Conservation (phyloP, 768 basidiomycete species). For the Cantharellus anzutake region DNA sequence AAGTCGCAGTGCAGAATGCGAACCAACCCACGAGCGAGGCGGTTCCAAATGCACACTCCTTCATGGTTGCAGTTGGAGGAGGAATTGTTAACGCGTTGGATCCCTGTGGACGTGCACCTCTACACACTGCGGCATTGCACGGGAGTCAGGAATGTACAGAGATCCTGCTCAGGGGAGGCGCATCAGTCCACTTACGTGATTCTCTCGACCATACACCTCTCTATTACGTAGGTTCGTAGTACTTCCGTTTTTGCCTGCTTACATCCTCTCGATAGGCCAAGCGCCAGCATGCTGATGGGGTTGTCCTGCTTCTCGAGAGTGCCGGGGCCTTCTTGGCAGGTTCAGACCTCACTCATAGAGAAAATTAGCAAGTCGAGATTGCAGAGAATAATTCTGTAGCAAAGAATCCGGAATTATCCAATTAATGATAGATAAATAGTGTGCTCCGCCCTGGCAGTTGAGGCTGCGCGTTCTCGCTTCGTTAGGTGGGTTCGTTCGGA, state of each 20-base stretch:
- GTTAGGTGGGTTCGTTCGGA: no score
- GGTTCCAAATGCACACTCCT: no score
- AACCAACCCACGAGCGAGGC: no score
- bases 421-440: no score
- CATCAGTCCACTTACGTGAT: slow-evolving; percentile 69
- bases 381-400: no score
- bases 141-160: slow-evolving; percentile 28
- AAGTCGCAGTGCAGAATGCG: neutral
- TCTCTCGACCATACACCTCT: slow-evolving; percentile 62
- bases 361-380: no score
- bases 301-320: slow-evolving; percentile 45
- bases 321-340: slow-evolving; percentile 41
- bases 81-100: slow-evolving; percentile 62
- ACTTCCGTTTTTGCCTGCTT: neutral
- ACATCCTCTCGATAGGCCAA: slow-evolving; percentile 34
- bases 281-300: slow-evolving; percentile 40
- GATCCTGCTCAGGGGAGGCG: slow-evolving; percentile 48
- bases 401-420: no score
- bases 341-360: slow-evolving; percentile 2
- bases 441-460: no score
- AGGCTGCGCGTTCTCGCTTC: no score
- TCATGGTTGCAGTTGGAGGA: slow-evolving; percentile 18
- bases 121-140: slow-evolving; percentile 62
- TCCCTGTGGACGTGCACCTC: slow-evolving; percentile 51
- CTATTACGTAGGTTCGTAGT: slow-evolving; percentile 38